Conservation (phyloP, 345 rosid species). For the Populus euphratica region DNA sequence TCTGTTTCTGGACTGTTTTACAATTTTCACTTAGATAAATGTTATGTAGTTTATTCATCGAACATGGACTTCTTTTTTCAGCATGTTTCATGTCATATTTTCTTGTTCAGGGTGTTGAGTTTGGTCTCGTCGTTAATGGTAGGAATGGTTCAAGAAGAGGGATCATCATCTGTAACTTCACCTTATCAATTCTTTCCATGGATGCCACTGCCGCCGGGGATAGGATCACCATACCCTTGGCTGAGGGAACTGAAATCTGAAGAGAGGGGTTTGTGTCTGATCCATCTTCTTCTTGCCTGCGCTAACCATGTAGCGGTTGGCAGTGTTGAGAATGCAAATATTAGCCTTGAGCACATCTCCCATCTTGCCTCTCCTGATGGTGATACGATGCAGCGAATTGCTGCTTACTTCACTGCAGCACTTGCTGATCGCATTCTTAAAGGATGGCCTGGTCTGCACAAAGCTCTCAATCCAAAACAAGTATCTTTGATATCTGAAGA, state of each 20-base stretch:
- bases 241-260: constrained; percentile 55
- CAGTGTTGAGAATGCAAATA: constrained; percentile 59
- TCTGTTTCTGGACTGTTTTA: neutral
- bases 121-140: constrained; percentile 22
- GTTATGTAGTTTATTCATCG: neutral
- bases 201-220: constrained; percentile 59
- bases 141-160: constrained; percentile 54
- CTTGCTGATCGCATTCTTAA: constrained; percentile 63
- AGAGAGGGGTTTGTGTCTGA: constrained; percentile 61
- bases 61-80: constrained; percentile 3
- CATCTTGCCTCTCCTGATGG: constrained; percentile 67
- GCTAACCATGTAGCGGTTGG: constrained; percentile 63
- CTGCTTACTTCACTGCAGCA: constrained; percentile 70
- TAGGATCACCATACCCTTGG: constrained; percentile 60
- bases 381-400: constrained; percentile 68
- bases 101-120: neutral
- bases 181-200: constrained; percentile 51
- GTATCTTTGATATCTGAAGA: constrained; percentile 38
- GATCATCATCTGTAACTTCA: constrained; percentile 51
- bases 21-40: neutral
- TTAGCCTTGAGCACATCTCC: constrained; percentile 57
- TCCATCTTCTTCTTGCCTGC: constrained; percentile 52
- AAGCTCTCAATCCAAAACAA: constrained; percentile 62
- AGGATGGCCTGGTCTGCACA: constrained; percentile 68
- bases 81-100: constrained; percentile 1